A percentile compares a stretch with the other conserved stretches of the same genome.
These are phyloP conservation scores for Flaveria trinervia DNA, from an alignment of 129 eudicot species.

Conservation along the genomic window DNA sequence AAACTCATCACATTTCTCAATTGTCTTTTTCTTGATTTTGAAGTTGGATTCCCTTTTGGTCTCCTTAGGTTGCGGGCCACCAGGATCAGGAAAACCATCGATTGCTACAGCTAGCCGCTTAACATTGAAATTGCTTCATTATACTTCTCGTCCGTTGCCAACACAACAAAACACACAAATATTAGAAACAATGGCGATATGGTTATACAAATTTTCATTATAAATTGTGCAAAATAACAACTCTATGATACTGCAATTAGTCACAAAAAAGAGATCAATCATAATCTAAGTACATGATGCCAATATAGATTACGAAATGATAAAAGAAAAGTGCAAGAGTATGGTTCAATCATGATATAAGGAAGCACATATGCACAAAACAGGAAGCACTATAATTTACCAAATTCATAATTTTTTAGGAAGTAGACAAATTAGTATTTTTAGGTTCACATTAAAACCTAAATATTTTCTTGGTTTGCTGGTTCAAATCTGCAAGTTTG, in stretches of 20 bases:
- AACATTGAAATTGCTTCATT: slow-evolving; percentile 84
- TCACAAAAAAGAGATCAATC: not conserved
- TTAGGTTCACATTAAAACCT: no score
- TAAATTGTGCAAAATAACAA: no score
- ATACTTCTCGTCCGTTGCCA: slow-evolving; percentile 94
- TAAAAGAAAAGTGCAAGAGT: no score
- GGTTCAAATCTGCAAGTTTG: no score
- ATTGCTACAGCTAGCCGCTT: slow-evolving; percentile 82
- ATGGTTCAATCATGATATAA: not conserved
- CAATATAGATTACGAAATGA: not conserved
- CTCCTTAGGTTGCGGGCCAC: slow-evolving; percentile 85
- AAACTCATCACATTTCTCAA: slow-evolving; percentile 95
- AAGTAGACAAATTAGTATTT: no score
- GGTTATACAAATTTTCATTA: no score
- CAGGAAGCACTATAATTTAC: not conserved
- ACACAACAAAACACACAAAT: slow-evolving; percentile 46
- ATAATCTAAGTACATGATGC: not conserved
- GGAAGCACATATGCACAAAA: not conserved
- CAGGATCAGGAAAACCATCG: slow-evolving; percentile 97
- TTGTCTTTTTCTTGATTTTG: slow-evolving; percentile 90
- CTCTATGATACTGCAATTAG: no score
- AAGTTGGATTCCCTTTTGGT: slow-evolving; percentile 96
- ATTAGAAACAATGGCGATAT: no score
- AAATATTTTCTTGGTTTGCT: no score
- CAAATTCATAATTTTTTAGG: no score